phyloP scores from a whole-genome alignment of 768 basidiomycete genomes.

The Tubosaeta sp. region DNA sequence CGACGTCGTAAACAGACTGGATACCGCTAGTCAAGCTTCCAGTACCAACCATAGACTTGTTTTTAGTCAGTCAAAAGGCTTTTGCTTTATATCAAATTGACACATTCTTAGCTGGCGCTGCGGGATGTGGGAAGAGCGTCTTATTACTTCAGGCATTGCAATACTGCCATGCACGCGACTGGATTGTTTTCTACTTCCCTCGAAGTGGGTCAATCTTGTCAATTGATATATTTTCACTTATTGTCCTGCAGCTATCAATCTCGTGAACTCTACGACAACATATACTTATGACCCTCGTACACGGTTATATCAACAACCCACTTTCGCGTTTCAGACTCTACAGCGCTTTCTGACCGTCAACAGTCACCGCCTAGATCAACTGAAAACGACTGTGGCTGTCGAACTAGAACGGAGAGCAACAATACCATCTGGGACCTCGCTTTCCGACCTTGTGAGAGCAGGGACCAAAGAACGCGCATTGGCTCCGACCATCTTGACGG shows the following conservation, averaged over 20 bases:
- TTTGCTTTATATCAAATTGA: not conserved
- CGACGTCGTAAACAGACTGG: constrained; percentile 48
- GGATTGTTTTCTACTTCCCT: constrained; percentile 86
- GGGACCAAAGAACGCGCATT: constrained; percentile 50
- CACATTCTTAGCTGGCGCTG: constrained; percentile 52
- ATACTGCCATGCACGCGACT: constrained; percentile 57
- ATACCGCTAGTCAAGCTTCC: constrained; percentile 42
- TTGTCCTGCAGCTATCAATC: constrained; percentile 38
- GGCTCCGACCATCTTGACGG: constrained; percentile 54
- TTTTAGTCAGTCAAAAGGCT: constrained; percentile 48
- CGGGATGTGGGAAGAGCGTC: constrained; percentile 80
- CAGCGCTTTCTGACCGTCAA: constrained; percentile 63
- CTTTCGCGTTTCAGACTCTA: constrained; percentile 58
- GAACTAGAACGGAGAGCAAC: constrained; percentile 44
- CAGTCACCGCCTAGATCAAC: constrained; percentile 34
- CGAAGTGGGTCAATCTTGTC: constrained; percentile 45
- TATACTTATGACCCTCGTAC: constrained; percentile 74
- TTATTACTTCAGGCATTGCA: constrained; percentile 73
- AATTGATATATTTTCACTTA: not conserved
- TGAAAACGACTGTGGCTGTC: constrained; percentile 41
- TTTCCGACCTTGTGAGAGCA: constrained; percentile 54
- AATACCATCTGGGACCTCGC: constrained; percentile 44
- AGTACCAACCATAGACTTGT: constrained; percentile 56
- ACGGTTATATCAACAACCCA: constrained; percentile 71
- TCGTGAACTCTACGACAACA: constrained; percentile 72